A percentile compares a stretch with the other conserved stretches of the same genome.
Evolutionary conservation across 2,329 filamentous ascomycete species (phyloP).

Genomic region (Fusarium goolgardi): DNA sequence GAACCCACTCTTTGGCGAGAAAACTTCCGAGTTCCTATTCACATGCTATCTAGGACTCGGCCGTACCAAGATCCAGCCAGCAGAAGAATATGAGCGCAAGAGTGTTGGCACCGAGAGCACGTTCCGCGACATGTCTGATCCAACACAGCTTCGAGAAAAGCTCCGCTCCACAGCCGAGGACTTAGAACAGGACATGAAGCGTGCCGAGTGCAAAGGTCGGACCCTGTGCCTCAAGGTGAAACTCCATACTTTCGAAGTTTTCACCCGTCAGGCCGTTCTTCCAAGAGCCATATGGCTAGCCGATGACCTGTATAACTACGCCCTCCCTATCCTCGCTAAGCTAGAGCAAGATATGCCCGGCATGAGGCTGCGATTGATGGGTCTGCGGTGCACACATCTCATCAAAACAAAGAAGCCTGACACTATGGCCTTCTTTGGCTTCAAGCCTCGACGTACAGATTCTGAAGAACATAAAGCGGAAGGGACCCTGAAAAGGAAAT

Average conservation of each 20-base stretch:
- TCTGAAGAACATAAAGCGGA: constrained; percentile 30
- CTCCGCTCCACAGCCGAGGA: constrained; percentile 85
- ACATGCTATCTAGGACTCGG: constrained; percentile 88
- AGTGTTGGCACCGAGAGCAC: constrained; percentile 95
- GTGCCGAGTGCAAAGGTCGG: constrained; percentile 86
- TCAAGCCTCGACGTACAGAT: constrained; percentile 54
- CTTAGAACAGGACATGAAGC: constrained; percentile 84
- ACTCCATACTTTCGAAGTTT: constrained; percentile 91
- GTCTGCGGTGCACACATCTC: constrained; percentile 86
- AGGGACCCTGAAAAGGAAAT: constrained; percentile 52
- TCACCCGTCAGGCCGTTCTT: constrained; percentile 82
- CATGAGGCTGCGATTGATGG: constrained; percentile 86
- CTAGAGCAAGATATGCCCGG: constrained; percentile 84
- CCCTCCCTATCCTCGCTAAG: constrained; percentile 85
- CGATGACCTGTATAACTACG: constrained; percentile 84
- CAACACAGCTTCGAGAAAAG: constrained; percentile 76
- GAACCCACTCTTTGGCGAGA: constrained; percentile 86
- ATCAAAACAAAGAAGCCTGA: constrained; percentile 86
- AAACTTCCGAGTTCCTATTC: constrained; percentile 87
- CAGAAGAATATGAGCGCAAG: constrained; percentile 90
- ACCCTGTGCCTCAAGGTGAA: constrained; percentile 94
- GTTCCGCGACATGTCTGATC: constrained; percentile 81
- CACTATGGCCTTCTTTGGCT: constrained; percentile 82
- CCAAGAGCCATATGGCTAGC: constrained; percentile 78
- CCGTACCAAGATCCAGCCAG: constrained; percentile 84